Conservation (phyloP, 768 basidiomycete species). For the Cystofilobasidium capitatum region DNA sequence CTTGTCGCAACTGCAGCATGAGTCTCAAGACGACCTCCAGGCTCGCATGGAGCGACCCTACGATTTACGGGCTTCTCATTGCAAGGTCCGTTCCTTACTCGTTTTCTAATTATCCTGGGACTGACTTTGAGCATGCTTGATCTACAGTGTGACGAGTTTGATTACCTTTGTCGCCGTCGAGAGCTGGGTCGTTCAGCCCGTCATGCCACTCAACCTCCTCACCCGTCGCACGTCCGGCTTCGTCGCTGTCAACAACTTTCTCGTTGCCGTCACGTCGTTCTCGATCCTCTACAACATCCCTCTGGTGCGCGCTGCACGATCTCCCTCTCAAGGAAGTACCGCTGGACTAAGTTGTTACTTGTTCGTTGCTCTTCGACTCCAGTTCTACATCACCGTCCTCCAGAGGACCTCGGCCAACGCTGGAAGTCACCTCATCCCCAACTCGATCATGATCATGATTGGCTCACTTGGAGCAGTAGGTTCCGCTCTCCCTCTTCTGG, state of each 20-base stretch:
- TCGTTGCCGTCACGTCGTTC: conserved; percentile 66
- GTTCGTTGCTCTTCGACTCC: conserved; percentile 3
- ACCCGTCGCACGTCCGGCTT: background rate
- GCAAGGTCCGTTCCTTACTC: conserved; percentile 13
- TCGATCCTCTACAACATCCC: conserved; percentile 46
- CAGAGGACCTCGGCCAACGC: conserved; percentile 9
- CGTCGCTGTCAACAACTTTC: conserved; percentile 52
- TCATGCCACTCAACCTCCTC: conserved; percentile 37
- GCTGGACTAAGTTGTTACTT: conserved; percentile 10
- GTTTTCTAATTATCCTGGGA: background rate
- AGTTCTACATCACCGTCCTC: conserved; percentile 17
- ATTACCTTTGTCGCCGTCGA: conserved; percentile 67
- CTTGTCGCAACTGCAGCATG: background rate
- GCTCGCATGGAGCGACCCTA: conserved; percentile 43
- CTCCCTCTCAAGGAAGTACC: background rate
- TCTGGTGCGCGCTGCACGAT: conserved; percentile 12
- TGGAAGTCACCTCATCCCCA: conserved; percentile 63
- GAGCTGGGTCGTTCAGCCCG: conserved; percentile 66
- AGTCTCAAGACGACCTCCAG: conserved; percentile 23
- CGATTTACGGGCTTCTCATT: conserved; percentile 56
- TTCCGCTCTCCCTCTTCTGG: too few species aligned
- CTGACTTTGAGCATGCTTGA: conserved; percentile 39
- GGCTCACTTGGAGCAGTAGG: conserved; percentile 84
- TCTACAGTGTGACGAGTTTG: conserved; percentile 49
- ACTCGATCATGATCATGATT: conserved; percentile 72